These are phyloP conservation scores for Lachnellula subtilissima DNA, from an alignment of 2,329 filamentous ascomycete genomes.

Conservation along the genomic window DNA sequence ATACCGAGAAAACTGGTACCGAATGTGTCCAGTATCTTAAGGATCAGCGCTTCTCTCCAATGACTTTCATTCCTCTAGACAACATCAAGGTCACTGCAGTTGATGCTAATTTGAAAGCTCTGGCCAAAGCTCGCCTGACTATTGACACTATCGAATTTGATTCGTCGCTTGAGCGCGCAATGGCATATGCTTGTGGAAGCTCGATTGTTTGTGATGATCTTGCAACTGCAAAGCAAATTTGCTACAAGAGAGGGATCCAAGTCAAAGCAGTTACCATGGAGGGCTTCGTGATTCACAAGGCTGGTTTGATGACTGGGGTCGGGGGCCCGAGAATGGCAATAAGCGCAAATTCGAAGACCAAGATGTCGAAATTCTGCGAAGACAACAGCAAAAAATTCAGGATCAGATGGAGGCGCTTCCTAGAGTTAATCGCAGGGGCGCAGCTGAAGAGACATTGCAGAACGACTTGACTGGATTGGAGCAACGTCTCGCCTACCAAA, in stretches of 20 bases:
- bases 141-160: slow-evolving; percentile 98
- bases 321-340: slow-evolving; percentile 67
- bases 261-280: slow-evolving; percentile 94
- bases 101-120: slow-evolving; percentile 85
- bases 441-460: slow-evolving; percentile 75
- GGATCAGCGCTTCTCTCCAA: slow-evolving; percentile 78
- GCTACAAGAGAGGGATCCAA: slow-evolving; percentile 75
- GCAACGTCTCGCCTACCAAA: slow-evolving; percentile 64
- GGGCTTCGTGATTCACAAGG: slow-evolving; percentile 95
- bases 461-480: slow-evolving; percentile 77
- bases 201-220: slow-evolving; percentile 91
- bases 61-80: slow-evolving; percentile 94
- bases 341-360: slow-evolving; percentile 85
- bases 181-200: slow-evolving; percentile 91
- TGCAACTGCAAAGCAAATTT: slow-evolving; percentile 80
- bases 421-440: slow-evolving; percentile 67
- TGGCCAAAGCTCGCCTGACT: slow-evolving; percentile 78
- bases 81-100: slow-evolving; percentile 93
- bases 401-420: slow-evolving; percentile 77
- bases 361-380: slow-evolving; percentile 80
- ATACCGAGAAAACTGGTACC: slow-evolving; percentile 88
- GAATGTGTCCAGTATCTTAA: slow-evolving; percentile 94
- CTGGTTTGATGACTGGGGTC: slow-evolving; percentile 94
- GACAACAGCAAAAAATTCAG: slow-evolving; percentile 68
- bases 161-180: slow-evolving; percentile 78